Percentiles rank a stretch among this genome's conserved stretches.
phyloP scores from a whole-genome alignment of 768 basidiomycete genomes.

The Flagelloscypha sp. region DNA sequence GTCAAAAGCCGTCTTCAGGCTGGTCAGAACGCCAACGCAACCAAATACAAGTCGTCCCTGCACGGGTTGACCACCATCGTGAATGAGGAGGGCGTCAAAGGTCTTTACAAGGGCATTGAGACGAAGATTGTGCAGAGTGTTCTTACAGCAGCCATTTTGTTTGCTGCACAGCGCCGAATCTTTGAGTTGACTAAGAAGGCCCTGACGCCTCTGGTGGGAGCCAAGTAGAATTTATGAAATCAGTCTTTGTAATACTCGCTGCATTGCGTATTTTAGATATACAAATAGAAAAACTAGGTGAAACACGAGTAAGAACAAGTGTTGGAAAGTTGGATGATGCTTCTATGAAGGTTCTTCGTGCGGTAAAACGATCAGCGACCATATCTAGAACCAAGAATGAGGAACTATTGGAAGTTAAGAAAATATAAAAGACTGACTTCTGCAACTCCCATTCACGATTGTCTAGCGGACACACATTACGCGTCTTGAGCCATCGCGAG shows the following conservation, averaged over 20 bases:
- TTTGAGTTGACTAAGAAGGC: conserved; percentile 63
- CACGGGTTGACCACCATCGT: conserved; percentile 76
- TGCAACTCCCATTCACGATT: conserved; percentile 97
- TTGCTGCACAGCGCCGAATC: conserved; percentile 79
- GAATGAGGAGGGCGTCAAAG: conserved; percentile 69
- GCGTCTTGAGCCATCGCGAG: conserved; percentile 97
- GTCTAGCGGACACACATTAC: conserved; percentile 90
- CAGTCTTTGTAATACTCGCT: too few relatives aligned
- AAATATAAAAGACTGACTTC: conserved; percentile 54
- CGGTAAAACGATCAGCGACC: too few relatives aligned
- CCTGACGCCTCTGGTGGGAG: too few relatives aligned
- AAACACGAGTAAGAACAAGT: too few relatives aligned
- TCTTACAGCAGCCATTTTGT: conserved; percentile 88
- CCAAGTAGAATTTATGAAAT: too few relatives aligned
- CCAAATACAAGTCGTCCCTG: conserved; percentile 66
- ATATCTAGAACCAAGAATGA: too few relatives aligned
- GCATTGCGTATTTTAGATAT: too few relatives aligned
- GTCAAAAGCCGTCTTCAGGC: conserved; percentile 77
- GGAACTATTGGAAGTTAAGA: too few relatives aligned
- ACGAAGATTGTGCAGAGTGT: conserved; percentile 91
- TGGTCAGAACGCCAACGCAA: conserved; percentile 56
- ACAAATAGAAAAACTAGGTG: too few relatives aligned
- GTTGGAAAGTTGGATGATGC: too few relatives aligned
- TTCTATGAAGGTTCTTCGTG: too few relatives aligned
- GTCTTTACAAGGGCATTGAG: conserved; percentile 79